phyloP scores from a whole-genome alignment of 192 early-diverging fungal species.

The Coemansia sp. region DNA sequence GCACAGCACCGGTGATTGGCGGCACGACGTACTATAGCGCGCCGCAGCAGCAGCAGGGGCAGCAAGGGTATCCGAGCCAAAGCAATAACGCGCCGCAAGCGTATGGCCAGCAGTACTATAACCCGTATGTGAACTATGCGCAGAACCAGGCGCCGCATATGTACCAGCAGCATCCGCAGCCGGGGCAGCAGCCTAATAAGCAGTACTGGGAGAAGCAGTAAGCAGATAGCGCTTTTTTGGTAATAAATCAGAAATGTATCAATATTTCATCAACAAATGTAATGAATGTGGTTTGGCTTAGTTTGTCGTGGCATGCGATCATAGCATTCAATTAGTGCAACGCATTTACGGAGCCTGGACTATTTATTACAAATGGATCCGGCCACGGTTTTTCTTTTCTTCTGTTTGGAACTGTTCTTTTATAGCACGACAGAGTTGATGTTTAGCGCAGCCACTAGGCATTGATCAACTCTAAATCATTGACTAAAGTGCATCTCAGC shows the following conservation, averaged over 20 bases:
- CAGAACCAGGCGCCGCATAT: conserved; percentile 47
- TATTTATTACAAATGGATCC: too few species aligned
- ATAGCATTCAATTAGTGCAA: too few species aligned
- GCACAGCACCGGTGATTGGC: conserved; percentile 44
- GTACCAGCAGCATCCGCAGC: conserved; percentile 38
- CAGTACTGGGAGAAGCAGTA: conserved; percentile 51
- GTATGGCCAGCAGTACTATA: conserved; percentile 43
- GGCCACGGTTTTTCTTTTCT: neutral
- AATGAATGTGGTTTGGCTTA: neutral
- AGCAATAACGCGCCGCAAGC: conserved; percentile 33
- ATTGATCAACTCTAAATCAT: too few species aligned
- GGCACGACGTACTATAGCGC: conserved; percentile 53
- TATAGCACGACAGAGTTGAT: too few species aligned
- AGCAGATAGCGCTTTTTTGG: neutral
- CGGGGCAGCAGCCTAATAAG: conserved; percentile 32
- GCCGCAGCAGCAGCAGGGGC: conserved; percentile 39
- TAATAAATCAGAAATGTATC: neutral
- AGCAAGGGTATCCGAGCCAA: conserved; percentile 45
- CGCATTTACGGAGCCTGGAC: too few species aligned
- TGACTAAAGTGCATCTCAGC: too few species aligned
- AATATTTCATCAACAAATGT: too few species aligned
- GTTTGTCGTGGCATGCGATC: too few species aligned
- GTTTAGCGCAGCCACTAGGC: too few species aligned
- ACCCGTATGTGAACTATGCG: conserved; percentile 41
- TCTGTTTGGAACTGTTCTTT: neutral